Evolutionary conservation across 352 stramenopile species (phyloP).

Genomic region (Phytophthora macrochlamydospora): DNA sequence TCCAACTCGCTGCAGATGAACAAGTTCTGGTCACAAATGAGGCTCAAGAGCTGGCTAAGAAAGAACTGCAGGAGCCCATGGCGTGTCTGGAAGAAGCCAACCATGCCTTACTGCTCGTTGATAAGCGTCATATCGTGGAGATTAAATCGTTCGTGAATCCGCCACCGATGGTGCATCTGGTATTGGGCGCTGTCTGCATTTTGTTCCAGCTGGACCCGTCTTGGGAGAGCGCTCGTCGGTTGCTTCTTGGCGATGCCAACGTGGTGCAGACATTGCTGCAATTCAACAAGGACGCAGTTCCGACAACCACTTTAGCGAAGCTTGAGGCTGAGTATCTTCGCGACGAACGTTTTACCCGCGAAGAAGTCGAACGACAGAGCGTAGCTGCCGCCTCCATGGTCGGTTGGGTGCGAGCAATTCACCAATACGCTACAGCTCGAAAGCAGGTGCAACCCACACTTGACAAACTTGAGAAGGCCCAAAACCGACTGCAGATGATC

Average conservation of each 20-base stretch:
- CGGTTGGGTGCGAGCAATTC: constrained; percentile 72
- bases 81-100: constrained; percentile 76
- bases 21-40: constrained; percentile 70
- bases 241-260: constrained; percentile 66
- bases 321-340: constrained; percentile 55
- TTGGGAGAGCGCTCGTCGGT: constrained; percentile 71
- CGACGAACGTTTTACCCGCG: constrained; percentile 58
- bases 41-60: constrained; percentile 58
- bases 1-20: constrained; percentile 60
- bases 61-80: constrained; percentile 64
- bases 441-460: constrained; percentile 67
- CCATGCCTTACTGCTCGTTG: constrained; percentile 56
- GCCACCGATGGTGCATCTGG: constrained; percentile 69
- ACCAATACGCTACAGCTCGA: constrained; percentile 58
- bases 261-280: constrained; percentile 72
- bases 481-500: constrained; percentile 51
- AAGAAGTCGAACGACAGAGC: constrained; percentile 81
- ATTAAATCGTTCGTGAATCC: constrained; percentile 86
- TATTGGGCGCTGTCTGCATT: constrained; percentile 75
- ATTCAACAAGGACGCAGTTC: constrained; percentile 77
- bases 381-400: constrained; percentile 82
- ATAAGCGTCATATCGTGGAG: constrained; percentile 79
- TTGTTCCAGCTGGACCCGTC: constrained; percentile 71
- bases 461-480: constrained; percentile 66
- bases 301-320: constrained; percentile 38